phyloP scores from a whole-genome alignment of 129 eudicot species.

The Daucus carota region DNA sequence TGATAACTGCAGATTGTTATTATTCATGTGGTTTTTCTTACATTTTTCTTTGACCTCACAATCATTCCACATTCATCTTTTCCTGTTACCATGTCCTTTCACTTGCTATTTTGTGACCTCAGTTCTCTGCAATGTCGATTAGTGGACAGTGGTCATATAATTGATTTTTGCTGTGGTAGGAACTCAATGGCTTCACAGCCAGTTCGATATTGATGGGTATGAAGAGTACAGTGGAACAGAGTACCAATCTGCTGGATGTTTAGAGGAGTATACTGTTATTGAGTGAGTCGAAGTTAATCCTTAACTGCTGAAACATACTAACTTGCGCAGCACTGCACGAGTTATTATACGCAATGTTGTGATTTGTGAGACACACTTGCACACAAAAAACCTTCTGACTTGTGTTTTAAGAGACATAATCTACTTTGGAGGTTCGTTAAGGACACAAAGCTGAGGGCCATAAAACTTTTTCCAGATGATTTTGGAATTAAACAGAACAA shows the following conservation, averaged over 20 bases:
- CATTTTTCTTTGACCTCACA: not conserved
- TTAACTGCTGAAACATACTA: not conserved
- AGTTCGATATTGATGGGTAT: conserved; percentile 74
- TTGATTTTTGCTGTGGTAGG: conserved; percentile 30
- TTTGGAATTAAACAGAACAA: not conserved
- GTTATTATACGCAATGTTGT: too few relatives aligned
- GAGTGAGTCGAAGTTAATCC: conserved; percentile 47
- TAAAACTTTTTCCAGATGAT: not conserved
- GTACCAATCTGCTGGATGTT: conserved; percentile 86
- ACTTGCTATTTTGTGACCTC: not conserved
- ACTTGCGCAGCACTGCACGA: too few relatives aligned
- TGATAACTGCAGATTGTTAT: not conserved
- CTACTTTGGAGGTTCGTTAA: too few relatives aligned
- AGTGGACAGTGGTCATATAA: not conserved
- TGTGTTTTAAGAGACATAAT: too few relatives aligned
- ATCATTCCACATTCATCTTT: not conserved
- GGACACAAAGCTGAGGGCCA: too few relatives aligned
- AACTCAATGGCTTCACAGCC: conserved; percentile 92
- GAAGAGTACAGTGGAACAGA: conserved; percentile 89
- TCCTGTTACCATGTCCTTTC: not conserved
- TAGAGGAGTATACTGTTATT: conserved; percentile 68
- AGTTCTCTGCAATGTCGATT: not conserved
- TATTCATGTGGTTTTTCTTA: not conserved
- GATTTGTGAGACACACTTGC: too few relatives aligned
- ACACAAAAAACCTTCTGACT: not conserved